Base-by-base conservation (phyloP, 139 green algal genomes). In the Auxenochlorella protothecoides region DNA sequence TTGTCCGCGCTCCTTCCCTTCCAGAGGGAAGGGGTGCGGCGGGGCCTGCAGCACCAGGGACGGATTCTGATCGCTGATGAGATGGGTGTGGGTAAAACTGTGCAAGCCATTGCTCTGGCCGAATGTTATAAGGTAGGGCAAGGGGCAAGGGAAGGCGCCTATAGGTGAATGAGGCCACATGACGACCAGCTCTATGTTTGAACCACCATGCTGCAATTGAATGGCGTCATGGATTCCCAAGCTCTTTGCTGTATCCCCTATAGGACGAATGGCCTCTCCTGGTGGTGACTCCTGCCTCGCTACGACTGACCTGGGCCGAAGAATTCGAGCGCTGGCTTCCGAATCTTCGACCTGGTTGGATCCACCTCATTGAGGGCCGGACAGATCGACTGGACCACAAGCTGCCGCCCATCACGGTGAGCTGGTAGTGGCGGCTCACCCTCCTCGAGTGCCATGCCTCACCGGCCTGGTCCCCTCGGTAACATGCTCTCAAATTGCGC, bases 311-410 rank as follows among this genome's bases (percentile, higher is more conserved):
- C 67, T 98, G 94, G 93, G 92, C 90, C 9, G 91, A 97, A 74
- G 93, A 97, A 81, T 71, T 98, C 54, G 93, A 97, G 83, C 84
- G 86, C 59, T 97, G 94, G 93, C 77, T 98, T 74, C 89, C 93
- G 2, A 76, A 88, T 64, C 72, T 97, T 68, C 70, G 80, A n/a
- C 89, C 92, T 4, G 63, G 55, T 52, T 66, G 85, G 59, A 81
- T 96, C 5, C 82, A 89, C 64, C 76, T 96, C 13, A 89, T 93
- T 44, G 83, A 91, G 75, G 87, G 81, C 59, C 85, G 84, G 68
- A 78, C 85, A 27, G 77, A 85, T 69, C 68, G 83, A 8, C 70
- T 89, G 60, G 67, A 7, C 5, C 68, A 27, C 15, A 53, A 55
- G 3, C 70, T 88, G 52, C 81, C 79, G 9, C 71, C 56, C 14